Percentiles rank a stretch among this genome's conserved stretches.
Evolutionary conservation across 2,329 filamentous ascomycete genomes (phyloP).

Genomic region (Grosmannia huntii): DNA sequence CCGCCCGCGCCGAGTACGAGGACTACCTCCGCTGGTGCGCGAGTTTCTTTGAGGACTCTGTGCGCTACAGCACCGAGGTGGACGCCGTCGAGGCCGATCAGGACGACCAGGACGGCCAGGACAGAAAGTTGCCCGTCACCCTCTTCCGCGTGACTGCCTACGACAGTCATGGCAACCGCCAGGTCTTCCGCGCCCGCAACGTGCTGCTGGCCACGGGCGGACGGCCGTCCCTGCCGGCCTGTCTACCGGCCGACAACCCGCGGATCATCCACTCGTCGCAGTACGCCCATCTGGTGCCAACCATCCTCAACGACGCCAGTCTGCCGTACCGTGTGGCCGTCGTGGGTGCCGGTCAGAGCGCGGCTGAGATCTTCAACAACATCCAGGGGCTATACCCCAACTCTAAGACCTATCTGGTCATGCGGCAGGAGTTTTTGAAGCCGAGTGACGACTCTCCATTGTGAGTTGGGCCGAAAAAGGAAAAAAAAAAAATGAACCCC

Average conservation of each 20-base stretch:
- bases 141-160: constrained; percentile 53
- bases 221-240: constrained; percentile 55
- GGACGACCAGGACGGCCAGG: constrained; percentile 33
- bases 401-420: constrained; percentile 62
- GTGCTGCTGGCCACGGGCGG: constrained; percentile 49
- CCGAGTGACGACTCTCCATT: constrained; percentile 95
- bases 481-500: background rate
- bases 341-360: constrained; percentile 80
- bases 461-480: constrained; percentile 36
- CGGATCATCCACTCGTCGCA: constrained; percentile 80
- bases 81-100: constrained; percentile 49
- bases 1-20: constrained; percentile 78
- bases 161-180: constrained; percentile 31
- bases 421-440: constrained; percentile 70
- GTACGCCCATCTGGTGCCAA: constrained; percentile 54
- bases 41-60: constrained; percentile 57
- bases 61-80: constrained; percentile 69
- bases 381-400: constrained; percentile 73
- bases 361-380: constrained; percentile 91
- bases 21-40: constrained; percentile 95
- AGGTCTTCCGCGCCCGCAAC: constrained; percentile 46
- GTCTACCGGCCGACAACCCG: constrained; percentile 56
- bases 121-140: constrained; percentile 33
- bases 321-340: constrained; percentile 65
- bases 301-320: constrained; percentile 42